Conservation (phyloP, 495 filamentous ascomycete species). For the Bacidia rubella region DNA sequence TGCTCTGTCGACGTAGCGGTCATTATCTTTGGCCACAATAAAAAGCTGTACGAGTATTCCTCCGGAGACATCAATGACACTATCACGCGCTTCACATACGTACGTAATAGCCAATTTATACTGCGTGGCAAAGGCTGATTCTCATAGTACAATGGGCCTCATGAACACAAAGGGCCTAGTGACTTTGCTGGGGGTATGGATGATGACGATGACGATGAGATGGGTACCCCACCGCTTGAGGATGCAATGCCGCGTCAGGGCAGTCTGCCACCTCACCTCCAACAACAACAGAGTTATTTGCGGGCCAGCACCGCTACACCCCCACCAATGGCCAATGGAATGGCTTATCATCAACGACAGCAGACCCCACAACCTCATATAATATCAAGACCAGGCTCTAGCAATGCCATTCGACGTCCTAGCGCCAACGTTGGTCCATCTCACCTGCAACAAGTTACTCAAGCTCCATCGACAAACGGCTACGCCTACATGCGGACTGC, state of each 20-base stretch:
- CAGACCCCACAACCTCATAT: constrained; percentile 69
- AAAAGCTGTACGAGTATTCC: constrained; percentile 96
- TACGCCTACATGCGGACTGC: constrained; percentile 78
- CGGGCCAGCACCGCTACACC: constrained; percentile 79
- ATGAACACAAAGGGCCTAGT: constrained; percentile 89
- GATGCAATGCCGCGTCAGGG: constrained; percentile 42
- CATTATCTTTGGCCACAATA: constrained; percentile 95
- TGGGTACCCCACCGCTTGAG: constrained; percentile 48
- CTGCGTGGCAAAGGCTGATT: constrained; percentile 3
- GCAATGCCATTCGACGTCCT: constrained; percentile 61
- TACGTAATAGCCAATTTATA: constrained; percentile 34
- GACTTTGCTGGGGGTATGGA: constrained; percentile 84
- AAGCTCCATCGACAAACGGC: constrained; percentile 39
- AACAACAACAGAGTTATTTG: constrained; percentile 60
- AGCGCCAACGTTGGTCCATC: constrained; percentile 60
- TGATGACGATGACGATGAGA: constrained; percentile 82
- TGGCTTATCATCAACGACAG: constrained; percentile 55
- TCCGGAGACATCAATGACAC: constrained; percentile 87
- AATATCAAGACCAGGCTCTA: constrained; percentile 66
- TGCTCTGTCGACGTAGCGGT: constrained; percentile 98
- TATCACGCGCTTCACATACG: constrained; percentile 74
- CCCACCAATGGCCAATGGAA: constrained; percentile 74
- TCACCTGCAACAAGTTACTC: constrained; percentile 33
- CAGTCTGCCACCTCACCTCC: constrained; percentile 59
- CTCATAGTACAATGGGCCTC: constrained; percentile 69